These are phyloP conservation scores for Penstemon barbatus DNA, from an alignment of 257 asterid species.

Conservation along the genomic window DNA sequence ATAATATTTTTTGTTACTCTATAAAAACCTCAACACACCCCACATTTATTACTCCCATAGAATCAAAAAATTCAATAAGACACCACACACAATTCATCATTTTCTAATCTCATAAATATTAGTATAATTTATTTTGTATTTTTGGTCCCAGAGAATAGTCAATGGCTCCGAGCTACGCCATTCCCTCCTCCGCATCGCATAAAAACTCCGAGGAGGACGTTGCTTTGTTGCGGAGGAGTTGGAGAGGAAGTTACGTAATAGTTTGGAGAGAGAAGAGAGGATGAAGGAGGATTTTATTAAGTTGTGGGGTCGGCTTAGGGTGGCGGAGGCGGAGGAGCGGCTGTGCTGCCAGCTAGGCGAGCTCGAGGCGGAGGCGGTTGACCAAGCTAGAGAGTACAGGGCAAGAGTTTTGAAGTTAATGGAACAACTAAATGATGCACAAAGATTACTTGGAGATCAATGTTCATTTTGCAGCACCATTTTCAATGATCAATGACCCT, in stretches of 20 bases:
- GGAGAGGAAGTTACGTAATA: conserved; percentile 48
- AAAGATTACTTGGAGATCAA: no score
- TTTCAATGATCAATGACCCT: no score
- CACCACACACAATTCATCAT: neutral
- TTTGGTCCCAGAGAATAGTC: conserved; percentile 23
- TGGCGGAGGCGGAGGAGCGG: conserved; percentile 38
- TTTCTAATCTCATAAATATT: neutral
- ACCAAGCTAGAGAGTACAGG: no score
- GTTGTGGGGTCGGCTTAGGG: no score
- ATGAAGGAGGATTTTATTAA: no score
- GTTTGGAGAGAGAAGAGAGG: no score
- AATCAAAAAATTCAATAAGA: neutral
- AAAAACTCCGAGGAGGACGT: neutral
- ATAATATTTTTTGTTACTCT: conserved; percentile 12
- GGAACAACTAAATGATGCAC: conserved; percentile 17
- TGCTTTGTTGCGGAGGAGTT: conserved; percentile 57
- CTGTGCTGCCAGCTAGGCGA: no score
- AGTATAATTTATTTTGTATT: neutral
- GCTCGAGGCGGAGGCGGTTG: no score
- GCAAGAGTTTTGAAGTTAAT: no score
- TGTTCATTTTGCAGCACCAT: no score
- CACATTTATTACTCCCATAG: neutral
- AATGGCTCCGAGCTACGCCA: neutral
- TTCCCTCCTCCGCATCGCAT: neutral
- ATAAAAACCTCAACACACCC: conserved; percentile 4